These are phyloP conservation scores for Fusarium siculi DNA, from an alignment of 2,329 filamentous ascomycete genomes.

Conservation along the genomic window DNA sequence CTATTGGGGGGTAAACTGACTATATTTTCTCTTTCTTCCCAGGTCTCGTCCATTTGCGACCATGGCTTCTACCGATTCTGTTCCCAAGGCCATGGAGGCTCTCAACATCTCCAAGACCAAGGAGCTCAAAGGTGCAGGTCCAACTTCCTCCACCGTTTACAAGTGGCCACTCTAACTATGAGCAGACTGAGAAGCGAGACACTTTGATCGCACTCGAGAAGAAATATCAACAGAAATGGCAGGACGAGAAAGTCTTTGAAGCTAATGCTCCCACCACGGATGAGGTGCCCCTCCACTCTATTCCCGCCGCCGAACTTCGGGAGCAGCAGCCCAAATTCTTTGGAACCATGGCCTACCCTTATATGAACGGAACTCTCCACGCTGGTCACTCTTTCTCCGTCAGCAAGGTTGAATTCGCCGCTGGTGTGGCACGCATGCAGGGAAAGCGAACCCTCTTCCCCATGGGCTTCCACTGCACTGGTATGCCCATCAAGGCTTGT, in stretches of 20 bases:
- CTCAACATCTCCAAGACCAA: conserved; percentile 68
- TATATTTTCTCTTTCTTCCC: background rate
- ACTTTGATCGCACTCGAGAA: conserved; percentile 85
- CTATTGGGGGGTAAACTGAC: conserved; percentile 9
- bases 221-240: conserved; percentile 82
- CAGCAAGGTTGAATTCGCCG: conserved; percentile 91
- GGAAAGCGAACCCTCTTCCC: conserved; percentile 90
- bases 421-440: conserved; percentile 88
- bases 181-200: conserved; percentile 86
- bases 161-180: conserved; percentile 27
- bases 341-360: conserved; percentile 66
- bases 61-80: conserved; percentile 56
- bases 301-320: conserved; percentile 79
- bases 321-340: conserved; percentile 91
- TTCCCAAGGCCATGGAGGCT: conserved; percentile 61
- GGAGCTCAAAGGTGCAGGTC: conserved; percentile 67
- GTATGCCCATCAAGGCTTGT: conserved; percentile 97
- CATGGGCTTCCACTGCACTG: conserved; percentile 91
- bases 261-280: conserved; percentile 81
- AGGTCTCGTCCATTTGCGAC: conserved; percentile 46
- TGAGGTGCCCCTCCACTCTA: conserved; percentile 80
- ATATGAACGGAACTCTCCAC: conserved; percentile 90
- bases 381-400: conserved; percentile 93
- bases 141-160: background rate
- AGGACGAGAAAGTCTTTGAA: conserved; percentile 74